Evolutionary conservation across 2,329 filamentous ascomycete genomes (phyloP).

Genomic region (Xylariomycetidae sp.): DNA sequence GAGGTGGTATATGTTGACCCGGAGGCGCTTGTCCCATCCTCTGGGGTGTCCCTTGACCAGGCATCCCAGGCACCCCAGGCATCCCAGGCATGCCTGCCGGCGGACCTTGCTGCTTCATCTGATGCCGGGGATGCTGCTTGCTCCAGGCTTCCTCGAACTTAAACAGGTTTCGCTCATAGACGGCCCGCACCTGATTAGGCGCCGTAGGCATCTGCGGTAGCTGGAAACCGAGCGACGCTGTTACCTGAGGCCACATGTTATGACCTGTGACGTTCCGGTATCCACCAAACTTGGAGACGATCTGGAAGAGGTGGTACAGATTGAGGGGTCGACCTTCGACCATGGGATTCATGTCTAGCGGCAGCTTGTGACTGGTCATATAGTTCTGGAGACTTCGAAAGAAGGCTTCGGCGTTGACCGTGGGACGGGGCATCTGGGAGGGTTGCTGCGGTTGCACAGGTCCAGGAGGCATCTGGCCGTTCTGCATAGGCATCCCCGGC

Average conservation of each 20-base stretch:
- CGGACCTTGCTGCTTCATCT: slow-evolving; percentile 42
- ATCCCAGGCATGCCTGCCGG: neutral
- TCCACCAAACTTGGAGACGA: slow-evolving; percentile 72
- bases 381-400: too few species aligned
- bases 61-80: slow-evolving; percentile 26
- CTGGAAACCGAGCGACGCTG: slow-evolving; percentile 58
- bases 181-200: slow-evolving; percentile 62
- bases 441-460: slow-evolving; percentile 44
- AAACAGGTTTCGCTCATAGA: slow-evolving; percentile 72
- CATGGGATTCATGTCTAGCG: slow-evolving; percentile 69
- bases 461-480: slow-evolving; percentile 51
- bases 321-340: slow-evolving; percentile 71
- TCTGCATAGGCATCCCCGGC: slow-evolving; percentile 46
- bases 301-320: slow-evolving; percentile 71
- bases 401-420: slow-evolving; percentile 64
- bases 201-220: slow-evolving; percentile 62
- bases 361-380: slow-evolving; percentile 65
- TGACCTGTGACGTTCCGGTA: slow-evolving; percentile 66
- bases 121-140: slow-evolving; percentile 49
- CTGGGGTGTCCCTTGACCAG: slow-evolving; percentile 34
- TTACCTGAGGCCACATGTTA: slow-evolving; percentile 71
- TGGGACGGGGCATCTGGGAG: slow-evolving; percentile 33
- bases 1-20: slow-evolving; percentile 36
- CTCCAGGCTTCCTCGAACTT: slow-evolving; percentile 71
- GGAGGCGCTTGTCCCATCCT: slow-evolving; percentile 40